Base-by-base conservation (phyloP, 2,329 filamentous ascomycete species). In the Rhytidhysteron rufulum region DNA sequence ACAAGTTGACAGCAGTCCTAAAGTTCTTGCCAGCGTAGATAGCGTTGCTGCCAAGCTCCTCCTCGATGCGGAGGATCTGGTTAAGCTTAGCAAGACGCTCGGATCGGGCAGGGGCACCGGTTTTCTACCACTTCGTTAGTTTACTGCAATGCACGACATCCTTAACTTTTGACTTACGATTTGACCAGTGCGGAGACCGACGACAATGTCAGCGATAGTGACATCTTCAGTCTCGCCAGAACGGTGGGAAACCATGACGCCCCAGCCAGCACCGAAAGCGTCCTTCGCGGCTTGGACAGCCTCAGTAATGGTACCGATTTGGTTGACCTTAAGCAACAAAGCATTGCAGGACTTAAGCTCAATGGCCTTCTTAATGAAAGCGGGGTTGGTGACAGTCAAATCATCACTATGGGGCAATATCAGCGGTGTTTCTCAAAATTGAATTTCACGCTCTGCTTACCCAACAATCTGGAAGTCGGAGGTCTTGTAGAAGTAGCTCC, bases 401-500 rank as follows among this genome's bases (percentile, higher is more conserved):
- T 98, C 93, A 68, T 98, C 93, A 77, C 85, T 74, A 41, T 31
- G 31, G 34, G 22, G 18, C 10, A 16, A 31, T 37, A 39, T 47
- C 18, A 47, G 42, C 17, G 25, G 34, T 39, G 17, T 17, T 19
- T n/a, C n/a, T 19, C 31, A 31, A 34, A 20, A 15, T n/a, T 22
- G 39, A 35, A 31, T 11, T 22, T 15, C 9, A 20, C 29, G n/a
- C 16, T n/a, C 10, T 29, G 49, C 70, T 52, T 64, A 75, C 72
- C 73, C 93, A 56, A 98, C 93, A 67, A 98, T 89, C 81, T 98
- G 93, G 79, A 94, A 90, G 73, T 96, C 84, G 67, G 88, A 89
- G 62, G 88, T 93, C 86, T 96, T 96, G 86, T 86, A 95, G 85
- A 97, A 98, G 85, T 97, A 95, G 83, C 88, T 95, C 93, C 93